A percentile compares a stretch with the other conserved stretches of the same genome.
phyloP scores from a whole-genome alignment of 352 stramenopile species.

The Blastocystis sp. region DNA sequence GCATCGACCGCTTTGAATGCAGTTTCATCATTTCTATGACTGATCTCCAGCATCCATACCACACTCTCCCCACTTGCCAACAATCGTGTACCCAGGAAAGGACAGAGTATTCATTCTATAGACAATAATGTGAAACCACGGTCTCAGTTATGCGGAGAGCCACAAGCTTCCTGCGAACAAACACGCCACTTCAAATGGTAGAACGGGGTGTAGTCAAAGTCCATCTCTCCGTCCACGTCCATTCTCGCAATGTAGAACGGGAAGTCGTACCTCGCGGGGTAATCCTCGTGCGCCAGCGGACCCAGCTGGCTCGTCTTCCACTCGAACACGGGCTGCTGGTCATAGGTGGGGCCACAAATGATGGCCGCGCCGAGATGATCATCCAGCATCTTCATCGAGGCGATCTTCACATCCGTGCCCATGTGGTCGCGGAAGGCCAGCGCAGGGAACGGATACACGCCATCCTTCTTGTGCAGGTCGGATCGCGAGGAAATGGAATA shows the following conservation, averaged over 20 bases:
- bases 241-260: conserved; percentile 69
- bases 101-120: no score
- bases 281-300: conserved; percentile 54
- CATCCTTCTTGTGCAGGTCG: conserved; percentile 45
- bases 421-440: conserved; percentile 76
- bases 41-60: background rate
- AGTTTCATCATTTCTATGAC: background rate
- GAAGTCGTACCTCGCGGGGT: conserved; percentile 65
- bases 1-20: no score
- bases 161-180: background rate
- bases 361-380: conserved; percentile 57
- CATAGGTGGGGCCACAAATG: conserved; percentile 74
- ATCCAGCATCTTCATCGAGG: conserved; percentile 72
- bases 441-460: conserved; percentile 72
- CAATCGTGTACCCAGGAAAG: no score
- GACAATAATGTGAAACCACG: no score
- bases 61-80: no score
- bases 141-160: no score
- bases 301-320: conserved; percentile 72
- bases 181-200: conserved; percentile 25
- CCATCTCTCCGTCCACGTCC: conserved; percentile 65
- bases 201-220: conserved; percentile 61
- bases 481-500: conserved; percentile 55
- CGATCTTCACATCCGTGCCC: conserved; percentile 73
- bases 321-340: conserved; percentile 76